Base-by-base conservation (phyloP, 495 filamentous ascomycete species). In the Penicillium simplicissimum region DNA sequence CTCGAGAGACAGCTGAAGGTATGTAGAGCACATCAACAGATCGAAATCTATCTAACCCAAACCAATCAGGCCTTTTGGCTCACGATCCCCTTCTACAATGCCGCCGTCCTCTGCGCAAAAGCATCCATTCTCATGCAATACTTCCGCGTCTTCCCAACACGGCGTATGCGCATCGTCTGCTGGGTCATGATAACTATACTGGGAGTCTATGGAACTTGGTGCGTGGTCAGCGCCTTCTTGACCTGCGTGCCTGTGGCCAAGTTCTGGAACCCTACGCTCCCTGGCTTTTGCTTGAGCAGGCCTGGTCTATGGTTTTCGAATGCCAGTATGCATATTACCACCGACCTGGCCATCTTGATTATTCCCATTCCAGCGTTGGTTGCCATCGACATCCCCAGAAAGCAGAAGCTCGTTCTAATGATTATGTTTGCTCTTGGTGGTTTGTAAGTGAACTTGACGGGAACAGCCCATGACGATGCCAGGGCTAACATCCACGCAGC, bases 71-170 rank as follows among this genome's bases (percentile, higher is more conserved):
- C 75, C 8, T 79, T 79, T 62, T 81, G 76, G 76, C 62, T 79
- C 60, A 77, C 76, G 2, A 74, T 79, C 23, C 78, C 78, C 1
- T 78, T 81, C 68, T 81, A 81, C 59, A 79, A 81, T n/a, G 74
- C 76, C 51, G 71, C 75, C 38, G 70, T 83, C n/a, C 73, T 81
- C 33, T 77, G 76, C 60, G 81, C 81, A 52, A 84, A 84, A 70
- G 76, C 75, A 19, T 80, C 81, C 0, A 82, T 84, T 51, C 59
- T 84, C 13, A 68, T 82, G 57, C 76, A 83, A 58, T 84, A 79
- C 62, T 77, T 74, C 52, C 78, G 77, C 23, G 70, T 82, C 21
- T 84, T 84, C 58, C 71, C 77, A 9, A 75, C 78, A 0, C 65
- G 63, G 3, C 65, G 67, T 34, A 75, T 80, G 73, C 69, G 74